Evolutionary conservation across 306 rosid species (phyloP).

Genomic region (Psophocarpus tetragonolobus): DNA sequence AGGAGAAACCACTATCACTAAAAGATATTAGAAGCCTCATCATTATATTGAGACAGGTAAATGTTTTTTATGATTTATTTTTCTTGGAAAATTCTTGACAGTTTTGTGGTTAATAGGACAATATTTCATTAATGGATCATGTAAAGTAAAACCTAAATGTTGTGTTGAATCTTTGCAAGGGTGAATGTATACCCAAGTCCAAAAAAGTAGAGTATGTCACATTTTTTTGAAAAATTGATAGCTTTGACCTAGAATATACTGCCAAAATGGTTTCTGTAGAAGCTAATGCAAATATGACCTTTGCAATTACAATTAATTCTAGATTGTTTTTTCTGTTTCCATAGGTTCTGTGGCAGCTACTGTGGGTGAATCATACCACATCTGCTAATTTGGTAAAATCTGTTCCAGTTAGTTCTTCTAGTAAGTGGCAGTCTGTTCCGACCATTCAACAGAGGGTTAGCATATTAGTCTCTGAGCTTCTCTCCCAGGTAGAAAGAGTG

Average conservation of each 20-base stretch:
- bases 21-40: slow-evolving; percentile 72
- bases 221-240: background rate
- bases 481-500: slow-evolving; percentile 64
- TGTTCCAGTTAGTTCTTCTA: slow-evolving; percentile 30
- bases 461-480: slow-evolving; percentile 73
- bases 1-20: slow-evolving; percentile 75
- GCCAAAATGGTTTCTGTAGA: background rate
- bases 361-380: slow-evolving; percentile 69
- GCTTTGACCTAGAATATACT: background rate
- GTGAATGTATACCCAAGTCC: background rate
- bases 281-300: slow-evolving; percentile 9
- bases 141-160: background rate
- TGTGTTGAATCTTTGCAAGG: background rate
- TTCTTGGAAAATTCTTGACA: background rate
- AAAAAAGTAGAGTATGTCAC: background rate
- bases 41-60: slow-evolving; percentile 81
- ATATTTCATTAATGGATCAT: background rate
- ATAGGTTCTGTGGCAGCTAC: slow-evolving; percentile 89
- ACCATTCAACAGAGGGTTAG: slow-evolving; percentile 75
- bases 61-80: background rate
- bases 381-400: slow-evolving; percentile 44
- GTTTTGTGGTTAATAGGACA: slow-evolving; percentile 12
- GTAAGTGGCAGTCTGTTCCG: slow-evolving; percentile 58
- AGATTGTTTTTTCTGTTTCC: slow-evolving; percentile 14
- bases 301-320: background rate